A percentile compares a stretch with the other conserved stretches of the same genome.
Conservation (phyloP, 805 yeast genomes). For the Komagataella pastoris region DNA sequence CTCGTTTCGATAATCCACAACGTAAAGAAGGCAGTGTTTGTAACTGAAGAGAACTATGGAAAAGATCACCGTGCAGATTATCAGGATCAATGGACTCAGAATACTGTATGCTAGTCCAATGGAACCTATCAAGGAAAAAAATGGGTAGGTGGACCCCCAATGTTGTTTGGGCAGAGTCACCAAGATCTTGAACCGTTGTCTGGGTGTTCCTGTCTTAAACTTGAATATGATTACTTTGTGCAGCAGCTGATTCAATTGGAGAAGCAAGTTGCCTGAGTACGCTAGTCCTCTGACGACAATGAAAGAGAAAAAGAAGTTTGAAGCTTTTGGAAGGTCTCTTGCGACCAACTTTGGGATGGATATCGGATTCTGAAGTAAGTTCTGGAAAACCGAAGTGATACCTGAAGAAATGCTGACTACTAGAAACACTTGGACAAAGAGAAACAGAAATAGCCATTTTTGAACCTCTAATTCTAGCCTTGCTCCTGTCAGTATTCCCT, state of each 20-base stretch:
- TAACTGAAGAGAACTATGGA: conserved; percentile 46
- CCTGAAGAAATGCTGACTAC: conserved; percentile 83
- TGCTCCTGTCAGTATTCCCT: conserved; percentile 49
- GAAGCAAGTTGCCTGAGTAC: conserved; percentile 56
- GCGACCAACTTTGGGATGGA: conserved; percentile 65
- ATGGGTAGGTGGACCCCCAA: conserved; percentile 77
- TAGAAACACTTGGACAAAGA: conserved; percentile 71
- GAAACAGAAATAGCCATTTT: conserved; percentile 62
- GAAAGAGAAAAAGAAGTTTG: conserved; percentile 76
- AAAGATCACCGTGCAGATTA: conserved; percentile 46
- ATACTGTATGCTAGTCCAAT: conserved; percentile 71
- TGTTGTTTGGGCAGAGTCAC: conserved; percentile 30
- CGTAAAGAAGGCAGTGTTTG: conserved; percentile 53
- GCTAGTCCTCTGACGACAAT: conserved; percentile 64
- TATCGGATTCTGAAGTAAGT: conserved; percentile 54
- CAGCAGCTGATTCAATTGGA: conserved; percentile 43
- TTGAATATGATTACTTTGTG: conserved; percentile 21
- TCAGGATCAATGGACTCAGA: conserved; percentile 64
- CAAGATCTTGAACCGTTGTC: conserved; percentile 33
- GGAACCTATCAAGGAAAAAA: conserved; percentile 63
- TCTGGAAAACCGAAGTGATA: conserved; percentile 46
- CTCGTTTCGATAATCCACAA: conserved; percentile 33
- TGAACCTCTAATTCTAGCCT: conserved; percentile 62
- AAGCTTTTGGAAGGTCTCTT: conserved; percentile 69
- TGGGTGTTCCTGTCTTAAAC: conserved; percentile 43